Evolutionary conservation across 2,329 filamentous ascomycete species (phyloP).

Genomic region (Aureobasidium sp.): DNA sequence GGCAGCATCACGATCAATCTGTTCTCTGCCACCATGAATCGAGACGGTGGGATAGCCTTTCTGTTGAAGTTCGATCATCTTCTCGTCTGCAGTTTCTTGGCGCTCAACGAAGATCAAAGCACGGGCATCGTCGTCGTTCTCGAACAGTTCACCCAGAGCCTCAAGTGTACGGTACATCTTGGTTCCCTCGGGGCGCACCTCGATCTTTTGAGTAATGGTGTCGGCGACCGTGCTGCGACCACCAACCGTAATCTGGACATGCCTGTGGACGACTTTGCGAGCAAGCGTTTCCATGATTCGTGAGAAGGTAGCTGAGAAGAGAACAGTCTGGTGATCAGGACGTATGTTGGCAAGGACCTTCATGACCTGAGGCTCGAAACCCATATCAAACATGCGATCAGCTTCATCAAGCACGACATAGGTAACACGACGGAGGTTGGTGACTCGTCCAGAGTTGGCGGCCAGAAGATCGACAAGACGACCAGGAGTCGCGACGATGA

Average conservation of each 20-base stretch:
- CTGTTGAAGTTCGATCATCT: constrained; percentile 64
- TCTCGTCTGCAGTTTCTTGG: constrained; percentile 27
- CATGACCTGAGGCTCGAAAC: constrained; percentile 96
- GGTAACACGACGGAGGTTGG: constrained; percentile 78
- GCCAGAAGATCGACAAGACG: constrained; percentile 92
- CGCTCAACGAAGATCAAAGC: constrained; percentile 55
- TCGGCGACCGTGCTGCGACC: constrained; percentile 62
- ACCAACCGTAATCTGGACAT: constrained; percentile 87
- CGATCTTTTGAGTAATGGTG: constrained; percentile 83
- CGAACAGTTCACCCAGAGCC: constrained; percentile 78
- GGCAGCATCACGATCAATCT: constrained; percentile 84
- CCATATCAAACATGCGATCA: constrained; percentile 99
- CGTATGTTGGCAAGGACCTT: constrained; percentile 90
- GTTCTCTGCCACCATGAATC: constrained; percentile 89
- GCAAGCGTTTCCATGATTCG: constrained; percentile 85
- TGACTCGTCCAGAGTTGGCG: constrained; percentile 88
- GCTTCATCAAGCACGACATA: constrained; percentile 96
- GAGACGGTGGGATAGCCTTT: constrained; percentile 89
- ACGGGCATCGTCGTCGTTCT: constrained; percentile 79
- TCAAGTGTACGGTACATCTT: constrained; percentile 82
- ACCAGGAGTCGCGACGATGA: constrained; percentile 90
- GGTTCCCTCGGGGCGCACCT: constrained; percentile 69
- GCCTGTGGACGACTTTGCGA: constrained; percentile 75
- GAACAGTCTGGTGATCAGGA: constrained; percentile 83
- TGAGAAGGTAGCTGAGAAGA: constrained; percentile 96